A percentile compares a stretch with the other conserved stretches of the same genome.
These are phyloP conservation scores for Lodderomyces beijingensis DNA, from an alignment of 1,139 yeast genomes.

Conservation along the genomic window DNA sequence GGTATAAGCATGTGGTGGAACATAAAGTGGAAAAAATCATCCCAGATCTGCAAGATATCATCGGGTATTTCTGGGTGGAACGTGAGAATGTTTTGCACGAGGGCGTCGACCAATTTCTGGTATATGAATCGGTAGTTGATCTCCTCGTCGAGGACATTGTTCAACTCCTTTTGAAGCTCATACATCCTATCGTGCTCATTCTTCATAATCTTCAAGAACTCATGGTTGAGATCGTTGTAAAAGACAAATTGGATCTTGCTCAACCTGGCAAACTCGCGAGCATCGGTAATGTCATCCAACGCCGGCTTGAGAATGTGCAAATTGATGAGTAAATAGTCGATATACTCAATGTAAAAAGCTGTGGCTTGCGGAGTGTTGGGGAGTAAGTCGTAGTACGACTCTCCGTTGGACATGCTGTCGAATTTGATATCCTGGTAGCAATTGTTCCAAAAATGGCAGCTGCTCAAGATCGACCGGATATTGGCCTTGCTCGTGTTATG, in stretches of 20 bases:
- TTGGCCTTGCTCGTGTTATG: neutral
- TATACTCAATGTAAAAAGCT: conserved; percentile 23
- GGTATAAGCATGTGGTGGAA: conserved; percentile 4
- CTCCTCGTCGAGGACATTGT: neutral
- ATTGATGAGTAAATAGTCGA: conserved; percentile 25
- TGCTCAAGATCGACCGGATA: conserved; percentile 14
- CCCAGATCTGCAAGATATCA: conserved; percentile 15
- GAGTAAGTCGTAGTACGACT: conserved; percentile 23
- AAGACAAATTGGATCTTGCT: conserved; percentile 20
- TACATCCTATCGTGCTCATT: neutral
- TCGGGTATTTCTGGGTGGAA: neutral
- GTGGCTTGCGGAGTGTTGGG: conserved; percentile 26
- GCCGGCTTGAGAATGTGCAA: conserved; percentile 13
- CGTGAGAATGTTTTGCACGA: neutral
- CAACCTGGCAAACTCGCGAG: conserved; percentile 18
- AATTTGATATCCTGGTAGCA: conserved; percentile 31
- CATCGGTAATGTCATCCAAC: conserved; percentile 11
- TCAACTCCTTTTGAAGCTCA: neutral
- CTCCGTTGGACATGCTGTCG: conserved; percentile 19
- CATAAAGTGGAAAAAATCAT: conserved; percentile 16
- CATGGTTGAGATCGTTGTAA: conserved; percentile 23
- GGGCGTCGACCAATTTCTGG: neutral
- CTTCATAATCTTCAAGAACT: conserved; percentile 23
- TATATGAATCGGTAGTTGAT: neutral
- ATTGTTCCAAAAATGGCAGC: conserved; percentile 30